A percentile compares a stretch with the other conserved stretches of the same genome.
Conservation (phyloP, 1,139 yeast species). For the Suhomyces panamericanus region DNA sequence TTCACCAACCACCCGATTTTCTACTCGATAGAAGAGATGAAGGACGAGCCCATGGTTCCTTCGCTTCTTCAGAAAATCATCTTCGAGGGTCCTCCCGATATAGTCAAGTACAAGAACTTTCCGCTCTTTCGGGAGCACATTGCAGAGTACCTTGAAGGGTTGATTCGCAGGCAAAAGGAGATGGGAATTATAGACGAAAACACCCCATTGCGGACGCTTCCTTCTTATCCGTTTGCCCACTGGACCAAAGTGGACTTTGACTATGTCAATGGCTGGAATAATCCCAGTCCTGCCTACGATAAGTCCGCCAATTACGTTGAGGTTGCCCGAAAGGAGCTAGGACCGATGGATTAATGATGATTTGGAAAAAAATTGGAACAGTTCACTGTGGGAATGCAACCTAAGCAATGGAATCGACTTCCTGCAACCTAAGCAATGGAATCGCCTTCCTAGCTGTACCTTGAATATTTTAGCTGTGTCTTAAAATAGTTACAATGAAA, state of each 20-base stretch:
- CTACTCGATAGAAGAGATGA: constrained; percentile 73
- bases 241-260: constrained; percentile 47
- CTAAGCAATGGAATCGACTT: too few relatives aligned
- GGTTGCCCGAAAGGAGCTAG: constrained; percentile 14
- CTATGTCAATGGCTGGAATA: constrained; percentile 46
- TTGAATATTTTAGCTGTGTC: too few relatives aligned
- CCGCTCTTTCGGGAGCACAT: constrained; percentile 59
- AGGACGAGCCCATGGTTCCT: constrained; percentile 75
- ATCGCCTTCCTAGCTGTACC: too few relatives aligned
- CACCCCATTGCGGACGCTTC: constrained; percentile 59
- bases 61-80: constrained; percentile 61
- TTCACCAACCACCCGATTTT: constrained; percentile 70
- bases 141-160: constrained; percentile 53
- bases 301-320: constrained; percentile 25
- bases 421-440: too few relatives aligned
- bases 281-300: constrained; percentile 33
- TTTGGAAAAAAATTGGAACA: too few relatives aligned
- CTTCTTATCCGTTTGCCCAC: constrained; percentile 62
- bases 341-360: not conserved
- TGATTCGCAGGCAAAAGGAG: constrained; percentile 58
- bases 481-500: too few relatives aligned
- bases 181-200: constrained; percentile 55
- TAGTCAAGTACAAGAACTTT: constrained; percentile 63
- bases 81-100: constrained; percentile 65
- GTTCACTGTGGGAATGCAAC: too few relatives aligned